These are phyloP conservation scores for Pythium biforme DNA, from an alignment of 352 stramenopile species.

Conservation along the genomic window DNA sequence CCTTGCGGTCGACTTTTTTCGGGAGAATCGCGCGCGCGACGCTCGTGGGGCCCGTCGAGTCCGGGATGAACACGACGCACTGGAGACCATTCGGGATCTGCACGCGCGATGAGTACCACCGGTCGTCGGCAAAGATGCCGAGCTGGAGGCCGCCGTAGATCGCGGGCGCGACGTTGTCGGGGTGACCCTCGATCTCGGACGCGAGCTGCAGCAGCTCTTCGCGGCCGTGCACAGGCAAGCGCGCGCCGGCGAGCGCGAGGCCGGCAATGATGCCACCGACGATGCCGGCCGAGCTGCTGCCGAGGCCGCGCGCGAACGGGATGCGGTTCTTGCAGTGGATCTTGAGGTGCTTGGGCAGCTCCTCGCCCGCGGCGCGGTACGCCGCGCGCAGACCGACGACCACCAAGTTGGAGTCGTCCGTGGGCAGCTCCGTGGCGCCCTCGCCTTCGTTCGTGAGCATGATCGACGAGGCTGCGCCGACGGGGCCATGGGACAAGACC, in stretches of 20 bases:
- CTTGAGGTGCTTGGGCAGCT: constrained; percentile 90
- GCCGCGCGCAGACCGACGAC: constrained; percentile 94
- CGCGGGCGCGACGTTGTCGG: constrained; percentile 98
- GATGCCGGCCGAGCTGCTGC: constrained; percentile 98
- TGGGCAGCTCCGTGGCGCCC: constrained; percentile 91
- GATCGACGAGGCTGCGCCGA: constrained; percentile 63
- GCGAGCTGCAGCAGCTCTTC: constrained; percentile 97
- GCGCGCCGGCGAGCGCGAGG: constrained; percentile 96
- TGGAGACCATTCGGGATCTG: constrained; percentile 95
- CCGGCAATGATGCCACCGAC: constrained; percentile 98
- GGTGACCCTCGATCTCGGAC: constrained; percentile 97
- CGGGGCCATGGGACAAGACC: constrained; percentile 46
- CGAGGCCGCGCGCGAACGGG: constrained; percentile 95
- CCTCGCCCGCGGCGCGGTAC: constrained; percentile 94
- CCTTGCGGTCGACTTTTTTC: constrained; percentile 83
- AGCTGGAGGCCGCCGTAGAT: constrained; percentile 99
- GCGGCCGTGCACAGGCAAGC: constrained; percentile 79
- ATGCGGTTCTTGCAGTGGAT: constrained; percentile 98
- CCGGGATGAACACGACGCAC: constrained; percentile 98
- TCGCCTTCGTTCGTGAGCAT: constrained; percentile 97
- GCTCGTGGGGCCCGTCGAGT: constrained; percentile 95
- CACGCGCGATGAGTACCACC: constrained; percentile 97
- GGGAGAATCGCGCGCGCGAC: constrained; percentile 92
- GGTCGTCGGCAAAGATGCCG: constrained; percentile 90
- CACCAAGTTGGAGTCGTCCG: constrained; percentile 91